Base-by-base conservation (phyloP, 2,329 filamentous ascomycete species). In the Colletotrichum agaves region DNA sequence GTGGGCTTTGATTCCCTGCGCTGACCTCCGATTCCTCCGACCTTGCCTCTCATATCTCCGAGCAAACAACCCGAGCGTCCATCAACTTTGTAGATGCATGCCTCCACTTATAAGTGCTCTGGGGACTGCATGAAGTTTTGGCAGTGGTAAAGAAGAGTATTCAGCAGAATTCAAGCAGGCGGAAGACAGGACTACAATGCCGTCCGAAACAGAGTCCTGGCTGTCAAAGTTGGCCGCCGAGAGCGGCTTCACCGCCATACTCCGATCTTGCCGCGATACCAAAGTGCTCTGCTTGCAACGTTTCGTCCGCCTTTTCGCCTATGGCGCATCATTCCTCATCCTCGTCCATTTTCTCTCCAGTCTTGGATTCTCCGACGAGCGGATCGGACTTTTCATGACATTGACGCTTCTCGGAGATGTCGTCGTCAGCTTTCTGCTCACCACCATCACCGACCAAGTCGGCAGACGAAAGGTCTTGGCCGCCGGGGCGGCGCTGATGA, bases 371-470 rank as follows among this genome's bases (percentile, higher is more conserved):
- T 82, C 85, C 1, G 81, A 87, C 65, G 79, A 82, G 0, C 78
- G 78, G 35, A 86, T 88, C 67, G 89, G 88, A 3, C 76, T 90
- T 1, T 91, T 91, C 77, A 90, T 91, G 88, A 90, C 87, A 0
- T 74, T 90, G 69, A 91, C 89, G 0, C 77, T 91, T 15, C 78
- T 82, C 13, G 89, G 88, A 27, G 89, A 91, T 74, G 82, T 86
- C 4, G 73, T 81, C 46, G 85, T 90, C 69, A 89, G 87, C 72
- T 84, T 90, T 64, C 41, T 87, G 21, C 80, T 91, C 52, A 88
- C 88, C 0, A 73, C 88, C 5, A 80, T 89, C 68, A 87, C 88
- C 27, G 89, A 91, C 76, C 79, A 78, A 0, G 72, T 88, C 57
- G 88, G 88, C 3, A 81, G 88, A 27, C 81, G 83, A 57, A 78